These are phyloP conservation scores for Linnemannia hyalina DNA, from an alignment of 192 early-diverging fungal genomes.

Conservation along the genomic window DNA sequence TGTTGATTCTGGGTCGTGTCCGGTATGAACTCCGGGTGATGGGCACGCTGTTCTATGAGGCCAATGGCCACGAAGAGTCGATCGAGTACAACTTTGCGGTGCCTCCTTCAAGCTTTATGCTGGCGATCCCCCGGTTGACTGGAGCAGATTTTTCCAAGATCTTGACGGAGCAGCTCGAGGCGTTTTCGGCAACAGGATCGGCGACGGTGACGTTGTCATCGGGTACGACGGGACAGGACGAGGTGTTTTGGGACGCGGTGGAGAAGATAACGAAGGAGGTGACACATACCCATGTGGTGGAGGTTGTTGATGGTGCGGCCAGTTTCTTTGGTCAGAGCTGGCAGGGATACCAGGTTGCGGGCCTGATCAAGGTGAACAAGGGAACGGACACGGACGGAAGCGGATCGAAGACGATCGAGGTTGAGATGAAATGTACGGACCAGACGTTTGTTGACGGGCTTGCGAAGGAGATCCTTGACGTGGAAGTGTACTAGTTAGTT, in stretches of 20 bases:
- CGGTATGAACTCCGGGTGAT: conserved; percentile 52
- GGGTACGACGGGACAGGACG: conserved; percentile 40
- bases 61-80: conserved; percentile 34
- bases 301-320: conserved; percentile 68
- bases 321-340: conserved; percentile 71
- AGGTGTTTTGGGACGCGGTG: conserved; percentile 62
- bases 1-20: conserved; percentile 49
- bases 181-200: conserved; percentile 62
- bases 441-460: conserved; percentile 64
- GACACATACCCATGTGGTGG: conserved; percentile 68
- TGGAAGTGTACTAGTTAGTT: conserved; percentile 7
- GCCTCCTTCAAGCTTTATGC: conserved; percentile 62
- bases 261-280: conserved; percentile 58
- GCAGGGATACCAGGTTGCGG: conserved; percentile 68
- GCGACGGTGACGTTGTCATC: conserved; percentile 51
- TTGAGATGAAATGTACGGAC: conserved; percentile 72
- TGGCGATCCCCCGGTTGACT: conserved; percentile 56
- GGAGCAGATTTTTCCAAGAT: conserved; percentile 63
- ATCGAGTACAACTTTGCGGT: conserved; percentile 58
- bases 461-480: conserved; percentile 45
- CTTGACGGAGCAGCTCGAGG: conserved; percentile 57
- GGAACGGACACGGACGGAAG: not conserved
- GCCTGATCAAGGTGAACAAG: conserved; percentile 64
- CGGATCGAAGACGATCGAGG: conserved; percentile 49
- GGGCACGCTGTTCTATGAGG: conserved; percentile 39